Percentiles rank a stretch among this genome's conserved stretches.
Evolutionary conservation across 2,329 filamentous ascomycete genomes (phyloP).

Genomic region (Alternaria brassicae): DNA sequence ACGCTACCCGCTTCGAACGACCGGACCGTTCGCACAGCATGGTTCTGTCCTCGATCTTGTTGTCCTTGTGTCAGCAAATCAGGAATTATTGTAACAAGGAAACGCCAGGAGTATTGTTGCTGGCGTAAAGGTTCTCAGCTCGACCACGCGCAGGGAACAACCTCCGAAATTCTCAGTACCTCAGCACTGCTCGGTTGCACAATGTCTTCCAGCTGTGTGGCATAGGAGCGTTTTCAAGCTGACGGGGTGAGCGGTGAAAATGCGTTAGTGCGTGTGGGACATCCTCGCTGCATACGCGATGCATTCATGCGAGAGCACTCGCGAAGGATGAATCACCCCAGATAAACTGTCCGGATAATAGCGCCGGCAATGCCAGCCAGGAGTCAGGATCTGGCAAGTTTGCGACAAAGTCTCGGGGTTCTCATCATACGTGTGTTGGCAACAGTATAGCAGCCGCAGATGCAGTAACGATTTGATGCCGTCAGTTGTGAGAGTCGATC

Average conservation of each 20-base stretch:
- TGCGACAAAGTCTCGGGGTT: constrained; percentile 11
- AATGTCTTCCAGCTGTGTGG: background rate
- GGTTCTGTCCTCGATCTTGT: background rate
- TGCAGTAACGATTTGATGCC: background rate
- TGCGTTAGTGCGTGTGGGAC: background rate
- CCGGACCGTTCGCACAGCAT: constrained; percentile 10
- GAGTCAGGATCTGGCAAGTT: background rate
- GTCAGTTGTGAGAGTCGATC: background rate
- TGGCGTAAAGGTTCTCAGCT: background rate
- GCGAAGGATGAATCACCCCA: constrained; percentile 27
- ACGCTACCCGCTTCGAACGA: constrained; percentile 24
- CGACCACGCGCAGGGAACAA: background rate
- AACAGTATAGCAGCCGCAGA: constrained; percentile 1
- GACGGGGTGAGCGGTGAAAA: background rate
- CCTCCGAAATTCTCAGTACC: background rate
- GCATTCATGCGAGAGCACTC: constrained; percentile 17
- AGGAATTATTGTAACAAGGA: constrained; percentile 25
- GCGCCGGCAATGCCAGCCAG: constrained; percentile 21
- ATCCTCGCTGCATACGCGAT: constrained; percentile 21
- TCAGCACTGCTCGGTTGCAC: background rate
- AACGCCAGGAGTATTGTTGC: constrained; percentile 25
- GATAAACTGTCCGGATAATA: constrained; percentile 8
- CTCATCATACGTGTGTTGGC: constrained; percentile 12
- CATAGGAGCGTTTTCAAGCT: background rate
- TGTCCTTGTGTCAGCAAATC: constrained; percentile 9